Base-by-base conservation (phyloP, 2,329 filamentous ascomycete genomes). In the Fusarium haematococcum region DNA sequence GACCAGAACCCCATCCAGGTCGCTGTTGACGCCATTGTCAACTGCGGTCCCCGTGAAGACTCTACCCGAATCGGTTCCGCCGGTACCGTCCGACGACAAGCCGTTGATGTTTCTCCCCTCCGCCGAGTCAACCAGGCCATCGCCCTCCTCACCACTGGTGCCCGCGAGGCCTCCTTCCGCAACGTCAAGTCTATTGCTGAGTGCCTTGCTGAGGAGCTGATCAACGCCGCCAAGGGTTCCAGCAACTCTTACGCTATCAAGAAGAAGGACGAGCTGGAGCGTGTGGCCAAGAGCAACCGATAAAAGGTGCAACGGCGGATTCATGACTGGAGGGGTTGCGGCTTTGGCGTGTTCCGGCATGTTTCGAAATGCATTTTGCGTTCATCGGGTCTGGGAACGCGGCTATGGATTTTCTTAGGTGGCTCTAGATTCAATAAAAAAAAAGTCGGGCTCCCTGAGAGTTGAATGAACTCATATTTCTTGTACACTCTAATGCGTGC, bases 231-330 rank as follows among this genome's bases (percentile, higher is more conserved):
- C 88, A 99, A 99, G 95, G 97, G 97, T 85, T 97, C 94, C 93
- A 97, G 94, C 90, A 99, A 99, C 95, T 98, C 95, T 81, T 99
- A 98, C 88, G 97, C 97, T 84, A 99, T 99, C 93, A 99, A 99
- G 95, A 99, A 99, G 95, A 99, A 99, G 96, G 97, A 99, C 88
- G 97, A 99, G 94, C 89, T 99, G 90, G 97, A 99, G 94, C 97
- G 97, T 97, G 97, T 99, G 83, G 97, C 97, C 89, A 99, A 99
- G 95, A 95, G 92, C 92, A 99, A 99, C 93, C 94, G 97, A 93
- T 99, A 98, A 95, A 95, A 80, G 84, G 79, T 76, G 74, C 71
- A 75, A 77, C 62, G 73, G 70, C 67, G 71, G 75, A 75, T 82
- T 83, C 78, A 77, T 79, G 81, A 79, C 78, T 80, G 79, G 80